Evolutionary conservation across 2,329 filamentous ascomycete genomes (phyloP).

Genomic region (Cladosporium sp.): DNA sequence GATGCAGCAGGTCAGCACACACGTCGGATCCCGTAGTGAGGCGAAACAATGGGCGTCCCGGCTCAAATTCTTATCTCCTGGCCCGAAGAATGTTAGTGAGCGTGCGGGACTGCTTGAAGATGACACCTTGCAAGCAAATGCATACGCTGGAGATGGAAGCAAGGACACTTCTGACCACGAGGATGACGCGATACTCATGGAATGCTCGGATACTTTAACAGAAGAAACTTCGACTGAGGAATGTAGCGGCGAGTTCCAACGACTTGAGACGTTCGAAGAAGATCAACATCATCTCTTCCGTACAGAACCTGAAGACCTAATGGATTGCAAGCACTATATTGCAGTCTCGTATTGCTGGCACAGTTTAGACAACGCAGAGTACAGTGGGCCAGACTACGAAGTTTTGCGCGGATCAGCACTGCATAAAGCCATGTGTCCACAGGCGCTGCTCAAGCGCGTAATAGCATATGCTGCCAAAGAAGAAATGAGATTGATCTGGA

Average conservation of each 20-base stretch:
- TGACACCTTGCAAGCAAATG: no score
- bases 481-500: conserved; percentile 13
- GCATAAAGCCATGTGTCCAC: not conserved
- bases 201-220: no score
- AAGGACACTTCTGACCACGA: no score
- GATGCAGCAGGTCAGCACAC: not conserved
- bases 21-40: not conserved
- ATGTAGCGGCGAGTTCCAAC: not conserved
- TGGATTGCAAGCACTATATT: conserved; percentile 9
- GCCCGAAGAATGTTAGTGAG: not conserved
- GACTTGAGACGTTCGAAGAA: not conserved
- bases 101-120: no score
- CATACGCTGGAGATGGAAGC: no score
- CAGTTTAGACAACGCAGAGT: not conserved
- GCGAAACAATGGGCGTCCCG: not conserved
- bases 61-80: not conserved
- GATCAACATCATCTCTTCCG: not conserved
- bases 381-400: not conserved
- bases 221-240: no score
- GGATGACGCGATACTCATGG: no score
- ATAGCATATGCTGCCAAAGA: conserved; percentile 9
- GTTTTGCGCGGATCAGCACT: not conserved
- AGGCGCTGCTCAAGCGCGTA: conserved; percentile 9
- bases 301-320: not conserved
- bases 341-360: conserved; percentile 13